Conservation (phyloP, 331 rosid species). For the Quercus phellos region DNA sequence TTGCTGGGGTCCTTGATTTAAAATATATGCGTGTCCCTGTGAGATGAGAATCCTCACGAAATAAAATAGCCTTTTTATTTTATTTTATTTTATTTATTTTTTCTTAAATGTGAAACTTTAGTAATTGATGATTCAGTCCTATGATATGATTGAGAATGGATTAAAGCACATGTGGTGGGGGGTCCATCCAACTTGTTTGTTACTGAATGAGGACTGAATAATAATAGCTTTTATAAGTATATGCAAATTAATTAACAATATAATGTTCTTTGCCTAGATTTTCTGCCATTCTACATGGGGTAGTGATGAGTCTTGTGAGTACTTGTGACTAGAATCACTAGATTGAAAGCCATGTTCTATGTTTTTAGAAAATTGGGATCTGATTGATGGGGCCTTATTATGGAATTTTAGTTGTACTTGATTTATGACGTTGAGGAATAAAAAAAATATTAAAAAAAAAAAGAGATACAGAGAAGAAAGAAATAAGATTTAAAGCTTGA, state of each 20-base stretch:
- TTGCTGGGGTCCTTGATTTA: too few relatives aligned
- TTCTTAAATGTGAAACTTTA: background rate
- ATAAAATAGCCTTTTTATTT: too few relatives aligned
- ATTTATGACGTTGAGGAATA: background rate
- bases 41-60: too few relatives aligned
- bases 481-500: too few relatives aligned
- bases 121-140: background rate
- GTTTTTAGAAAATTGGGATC: background rate
- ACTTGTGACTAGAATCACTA: too few relatives aligned
- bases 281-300: background rate
- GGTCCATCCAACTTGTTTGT: constrained; percentile 16
- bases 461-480: too few relatives aligned
- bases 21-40: too few relatives aligned
- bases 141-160: background rate
- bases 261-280: background rate
- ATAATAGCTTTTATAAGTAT: background rate
- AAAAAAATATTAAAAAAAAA: too few relatives aligned
- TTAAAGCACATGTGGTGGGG: constrained; percentile 19
- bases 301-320: background rate
- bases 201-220: constrained; percentile 7
- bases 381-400: background rate
- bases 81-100: background rate
- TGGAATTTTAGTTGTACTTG: background rate
- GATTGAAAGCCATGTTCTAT: background rate
- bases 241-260: background rate